Evolutionary conservation across 441 rosid species (phyloP), one percentile per base, ranked within the genome.

Genomic region (Adansonia gregorii): DNA sequence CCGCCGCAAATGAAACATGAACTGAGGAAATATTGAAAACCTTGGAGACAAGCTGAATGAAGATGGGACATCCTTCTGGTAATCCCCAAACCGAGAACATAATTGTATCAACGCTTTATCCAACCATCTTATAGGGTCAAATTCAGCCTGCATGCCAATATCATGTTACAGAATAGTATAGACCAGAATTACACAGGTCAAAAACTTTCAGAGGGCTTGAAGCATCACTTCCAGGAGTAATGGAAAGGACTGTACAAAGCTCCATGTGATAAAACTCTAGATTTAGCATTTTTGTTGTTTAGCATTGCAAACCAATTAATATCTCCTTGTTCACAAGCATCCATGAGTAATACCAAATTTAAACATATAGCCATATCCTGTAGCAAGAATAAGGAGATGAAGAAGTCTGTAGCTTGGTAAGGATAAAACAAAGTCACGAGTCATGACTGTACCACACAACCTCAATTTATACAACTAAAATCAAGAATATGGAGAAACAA

Each of bases 101-200:
- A 94, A 70, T 84, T 88, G 90, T 79, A 96, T 90, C 85, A 96
- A 85, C 67, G 94, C 86, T 86, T 90, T 96, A 83, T 94, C 99
- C 59, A 88, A 88, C 98, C 99, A 96, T 79, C 99, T 89, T 83
- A 93, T 90, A 2, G 99, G 98, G 78, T 96, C 93, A 80, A 93
- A 96, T 79, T 88, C 98, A 27, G 93, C 89, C 98, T 96, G 86
- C 82, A 81, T 74, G 75, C 78, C 72, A 80, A 65, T 73, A 67
- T 67, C 58, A 81, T 71, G 54, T 67, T 59, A 60, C 48, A 59
- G 52, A 79, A 55, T 68, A 54, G 67, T 49, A 43, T 10, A 49
- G 63, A 46, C 71, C 46, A 8, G 64, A 74, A 45, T 19, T 2
- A 35, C 4, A 54, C 20, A 66, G 52, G 46, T 68, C 56, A 73